phyloP scores from a whole-genome alignment of 768 basidiomycete genomes.

The Lyophyllum semitale region DNA sequence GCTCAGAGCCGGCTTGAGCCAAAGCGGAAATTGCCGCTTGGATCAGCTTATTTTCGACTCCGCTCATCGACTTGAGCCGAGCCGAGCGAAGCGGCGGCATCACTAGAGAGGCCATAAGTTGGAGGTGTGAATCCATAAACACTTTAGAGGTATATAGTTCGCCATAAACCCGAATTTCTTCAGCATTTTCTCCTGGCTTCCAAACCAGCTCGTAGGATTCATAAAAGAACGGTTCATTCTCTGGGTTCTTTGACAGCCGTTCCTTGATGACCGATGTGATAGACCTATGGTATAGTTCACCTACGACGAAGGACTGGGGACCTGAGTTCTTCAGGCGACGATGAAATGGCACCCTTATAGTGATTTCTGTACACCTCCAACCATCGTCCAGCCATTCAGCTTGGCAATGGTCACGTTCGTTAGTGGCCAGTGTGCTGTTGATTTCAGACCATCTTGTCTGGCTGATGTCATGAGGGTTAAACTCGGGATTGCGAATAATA shows the following conservation, averaged over 20 bases:
- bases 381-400: constrained; percentile 13
- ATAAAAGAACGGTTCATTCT: constrained; percentile 1
- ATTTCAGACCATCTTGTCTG: constrained; percentile 10
- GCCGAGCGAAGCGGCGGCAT: no score
- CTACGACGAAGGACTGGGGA: background rate
- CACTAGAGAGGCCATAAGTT: background rate
- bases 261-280: constrained; percentile 16
- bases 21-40: no score
- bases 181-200: background rate
- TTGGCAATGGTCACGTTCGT: background rate
- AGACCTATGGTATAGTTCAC: constrained; percentile 20
- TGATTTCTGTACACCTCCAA: constrained; percentile 13
- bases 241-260: constrained; percentile 4
- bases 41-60: no score
- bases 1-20: no score
- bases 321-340: background rate
- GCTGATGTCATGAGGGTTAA: constrained; percentile 11
- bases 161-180: background rate
- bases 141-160: background rate
- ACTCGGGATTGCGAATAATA: constrained; percentile 3
- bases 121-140: background rate
- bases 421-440: constrained; percentile 1
- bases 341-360: constrained; percentile 10
- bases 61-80: no score
- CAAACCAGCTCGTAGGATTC: background rate